Conservation (phyloP, 768 basidiomycete species). For the Zangia roseola region DNA sequence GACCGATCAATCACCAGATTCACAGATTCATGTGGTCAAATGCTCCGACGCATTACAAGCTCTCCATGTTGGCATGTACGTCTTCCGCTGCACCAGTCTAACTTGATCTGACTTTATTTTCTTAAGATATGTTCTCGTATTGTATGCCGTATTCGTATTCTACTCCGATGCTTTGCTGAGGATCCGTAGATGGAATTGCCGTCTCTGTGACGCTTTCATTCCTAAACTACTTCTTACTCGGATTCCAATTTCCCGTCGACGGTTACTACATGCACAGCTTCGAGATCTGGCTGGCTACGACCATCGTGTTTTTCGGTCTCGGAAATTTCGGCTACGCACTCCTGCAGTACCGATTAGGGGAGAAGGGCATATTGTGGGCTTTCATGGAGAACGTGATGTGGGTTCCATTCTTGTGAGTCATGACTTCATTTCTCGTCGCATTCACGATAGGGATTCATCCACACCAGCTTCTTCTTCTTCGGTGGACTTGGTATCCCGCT, state of each 20-base stretch:
- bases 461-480: conserved; percentile 47
- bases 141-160: conserved; percentile 32
- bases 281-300: conserved; percentile 77
- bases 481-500: conserved; percentile 57
- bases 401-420: conserved; percentile 39
- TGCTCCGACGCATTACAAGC: conserved; percentile 81
- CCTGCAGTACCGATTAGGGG: conserved; percentile 69
- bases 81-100: conserved; percentile 8
- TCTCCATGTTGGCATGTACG: conserved; percentile 56
- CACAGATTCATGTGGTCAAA: conserved; percentile 73
- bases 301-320: conserved; percentile 73
- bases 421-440: background rate
- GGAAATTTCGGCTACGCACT: conserved; percentile 72
- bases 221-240: conserved; percentile 74
- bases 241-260: conserved; percentile 70
- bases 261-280: conserved; percentile 77
- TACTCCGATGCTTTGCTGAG: background rate
- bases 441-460: conserved; percentile 6
- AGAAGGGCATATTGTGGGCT: conserved; percentile 24
- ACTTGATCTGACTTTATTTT: background rate
- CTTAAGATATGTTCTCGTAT: conserved; percentile 50
- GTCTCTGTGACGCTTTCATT: conserved; percentile 63
- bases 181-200: conserved; percentile 51
- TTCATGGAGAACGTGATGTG: conserved; percentile 27
- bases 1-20: conserved; percentile 82